Evolutionary conservation across 2,329 filamentous ascomycete genomes (phyloP), one percentile per base, ranked within the genome.

Genomic region (Aspergillus aculeatinus): DNA sequence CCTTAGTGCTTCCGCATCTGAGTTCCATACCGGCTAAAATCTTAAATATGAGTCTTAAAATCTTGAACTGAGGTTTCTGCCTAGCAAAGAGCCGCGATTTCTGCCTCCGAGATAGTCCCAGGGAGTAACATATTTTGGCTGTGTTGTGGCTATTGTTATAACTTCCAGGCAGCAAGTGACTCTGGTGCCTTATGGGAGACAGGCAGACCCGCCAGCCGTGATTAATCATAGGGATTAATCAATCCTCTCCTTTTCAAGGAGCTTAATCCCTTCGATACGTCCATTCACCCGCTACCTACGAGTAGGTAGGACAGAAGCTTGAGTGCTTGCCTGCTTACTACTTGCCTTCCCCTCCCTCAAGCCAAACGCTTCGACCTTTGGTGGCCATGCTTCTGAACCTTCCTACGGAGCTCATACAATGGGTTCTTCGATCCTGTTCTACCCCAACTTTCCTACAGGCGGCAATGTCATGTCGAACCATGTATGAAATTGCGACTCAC

Each of bases 341-440:
- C 39, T 19, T 52, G 9, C 16, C 33, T 19, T 51, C 27, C 33
- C 12, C 12, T 14, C 10, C 35, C 31, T 27, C 2, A 51, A 48
- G 5, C 4, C 35, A 5, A 19, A 10, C 48, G 16, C 39, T 14
- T 48, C 54, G 47, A 56, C 16, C n/a, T 39, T 51, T 58, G 58
- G 16, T 44, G 7, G n/a, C 35, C 53, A 73, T 74, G 73, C 60
- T 78, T 16, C 65, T 75, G 14, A 53, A 70, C 35, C 68, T 80
- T n/a, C 77, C 77, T 7, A 60, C 68, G 25, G 76, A 79, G 65
- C 64, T 80, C 35, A 68, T 80, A 25, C 73, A 76, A 60, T 70
- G 74, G 35, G 64, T 80, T 49, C 64, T 80, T 27, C 63, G 68
- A 39, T 63, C 69, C 48, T 71, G 70, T 53, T 72, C 69, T 4